These are phyloP conservation scores for Thermothelomyces thermophilus DNA, from an alignment of 2,329 filamentous ascomycete species.

Conservation along the genomic window DNA sequence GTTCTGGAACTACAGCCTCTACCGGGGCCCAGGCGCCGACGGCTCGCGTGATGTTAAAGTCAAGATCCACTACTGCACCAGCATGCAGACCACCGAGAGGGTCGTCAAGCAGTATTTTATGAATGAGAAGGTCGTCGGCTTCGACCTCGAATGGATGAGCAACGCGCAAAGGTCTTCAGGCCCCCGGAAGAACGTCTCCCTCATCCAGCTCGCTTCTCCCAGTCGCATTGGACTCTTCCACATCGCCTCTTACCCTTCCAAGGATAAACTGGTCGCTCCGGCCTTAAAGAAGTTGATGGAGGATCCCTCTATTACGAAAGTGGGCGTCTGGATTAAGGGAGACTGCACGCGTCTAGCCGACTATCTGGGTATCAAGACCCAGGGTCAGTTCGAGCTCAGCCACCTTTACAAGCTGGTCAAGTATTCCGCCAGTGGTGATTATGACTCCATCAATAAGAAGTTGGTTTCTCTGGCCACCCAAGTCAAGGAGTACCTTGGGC, in stretches of 20 bases:
- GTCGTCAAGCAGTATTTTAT: constrained; percentile 60
- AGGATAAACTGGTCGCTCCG: constrained; percentile 59
- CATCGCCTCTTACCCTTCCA: constrained; percentile 55
- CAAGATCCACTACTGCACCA: constrained; percentile 72
- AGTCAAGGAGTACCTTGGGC: constrained; percentile 61
- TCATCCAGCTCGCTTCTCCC: constrained; percentile 77
- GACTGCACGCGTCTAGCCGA: constrained; percentile 63
- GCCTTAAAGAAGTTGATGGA: constrained; percentile 67
- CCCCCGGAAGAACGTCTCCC: constrained; percentile 63
- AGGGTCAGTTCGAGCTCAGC: constrained; percentile 72
- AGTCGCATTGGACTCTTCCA: constrained; percentile 77
- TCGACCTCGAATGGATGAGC: constrained; percentile 80
- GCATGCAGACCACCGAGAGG: constrained; percentile 58
- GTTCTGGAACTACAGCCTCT: constrained; percentile 64
- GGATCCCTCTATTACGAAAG: constrained; percentile 61
- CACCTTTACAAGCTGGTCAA: constrained; percentile 75
- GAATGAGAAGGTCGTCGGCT: constrained; percentile 66
- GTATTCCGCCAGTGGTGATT: constrained; percentile 47
- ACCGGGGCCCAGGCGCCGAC: constrained; percentile 44
- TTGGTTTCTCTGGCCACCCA: constrained; percentile 62
- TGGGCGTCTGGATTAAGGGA: constrained; percentile 67
- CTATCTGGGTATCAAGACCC: constrained; percentile 57
- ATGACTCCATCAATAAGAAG: constrained; percentile 55
- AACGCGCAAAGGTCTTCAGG: constrained; percentile 41
- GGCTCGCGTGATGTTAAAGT: constrained; percentile 45